Evolutionary conservation across 768 basidiomycete genomes (phyloP).

Genomic region (Boletus tomentosulus): DNA sequence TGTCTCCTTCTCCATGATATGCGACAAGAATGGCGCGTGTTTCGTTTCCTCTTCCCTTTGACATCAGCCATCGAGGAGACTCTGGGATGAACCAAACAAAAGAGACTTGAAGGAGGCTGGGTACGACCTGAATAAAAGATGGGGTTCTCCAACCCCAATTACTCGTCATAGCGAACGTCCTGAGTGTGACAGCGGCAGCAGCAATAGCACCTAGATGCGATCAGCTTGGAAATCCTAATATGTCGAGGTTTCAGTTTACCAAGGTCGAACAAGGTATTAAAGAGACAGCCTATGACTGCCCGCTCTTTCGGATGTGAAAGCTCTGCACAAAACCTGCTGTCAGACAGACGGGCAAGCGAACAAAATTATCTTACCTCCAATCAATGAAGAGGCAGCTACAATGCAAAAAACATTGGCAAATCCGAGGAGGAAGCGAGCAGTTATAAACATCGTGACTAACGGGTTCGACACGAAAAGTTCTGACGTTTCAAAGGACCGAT

Average conservation of each 20-base stretch:
- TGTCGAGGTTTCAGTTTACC: not conserved
- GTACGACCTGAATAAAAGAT: constrained; percentile 50
- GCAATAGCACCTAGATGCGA: constrained; percentile 1
- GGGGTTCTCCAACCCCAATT: constrained; percentile 69
- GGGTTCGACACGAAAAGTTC: not conserved
- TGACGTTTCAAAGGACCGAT: not conserved
- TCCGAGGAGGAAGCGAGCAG: constrained; percentile 5
- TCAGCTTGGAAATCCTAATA: not conserved
- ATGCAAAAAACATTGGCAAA: not conserved
- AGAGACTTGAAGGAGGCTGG: constrained; percentile 47
- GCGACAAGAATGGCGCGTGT: constrained; percentile 46
- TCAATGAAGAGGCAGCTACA: constrained; percentile 4
- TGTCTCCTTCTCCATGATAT: constrained; percentile 59
- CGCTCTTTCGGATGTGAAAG: constrained; percentile 12
- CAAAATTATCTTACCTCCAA: not conserved
- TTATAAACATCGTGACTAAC: constrained; percentile 4
- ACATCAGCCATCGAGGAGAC: constrained; percentile 60
- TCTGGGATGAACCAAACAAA: constrained; percentile 60
- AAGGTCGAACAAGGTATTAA: not conserved
- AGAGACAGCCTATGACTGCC: constrained; percentile 1
- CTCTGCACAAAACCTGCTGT: constrained; percentile 1
- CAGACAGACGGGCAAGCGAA: not conserved
- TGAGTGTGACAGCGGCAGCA: constrained; percentile 53
- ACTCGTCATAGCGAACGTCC: constrained; percentile 54
- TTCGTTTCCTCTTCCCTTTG: constrained; percentile 48